Percentiles rank a stretch among this genome's conserved stretches.
Evolutionary conservation across 1,139 yeast genomes (phyloP).

Genomic region (Kodamaea arcana): DNA sequence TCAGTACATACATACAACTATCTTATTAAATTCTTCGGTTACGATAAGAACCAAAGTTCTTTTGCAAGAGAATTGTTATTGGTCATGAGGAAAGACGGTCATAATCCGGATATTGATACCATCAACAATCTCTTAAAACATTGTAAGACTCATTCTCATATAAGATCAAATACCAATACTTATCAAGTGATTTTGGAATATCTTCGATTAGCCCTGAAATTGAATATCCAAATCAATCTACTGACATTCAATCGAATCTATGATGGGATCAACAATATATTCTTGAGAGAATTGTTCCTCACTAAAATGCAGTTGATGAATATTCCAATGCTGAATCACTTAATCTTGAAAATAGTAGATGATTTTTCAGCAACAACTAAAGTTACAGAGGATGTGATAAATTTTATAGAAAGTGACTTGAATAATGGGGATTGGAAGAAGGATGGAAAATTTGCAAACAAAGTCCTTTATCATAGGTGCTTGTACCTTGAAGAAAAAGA

Average conservation of each 20-base stretch:
- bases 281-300: slow-evolving; percentile 35
- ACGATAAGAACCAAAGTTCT: slow-evolving; percentile 37
- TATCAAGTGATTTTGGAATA: slow-evolving; percentile 29
- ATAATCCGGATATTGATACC: slow-evolving; percentile 38
- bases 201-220: slow-evolving; percentile 24
- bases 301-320: slow-evolving; percentile 28
- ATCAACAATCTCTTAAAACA: slow-evolving; percentile 35
- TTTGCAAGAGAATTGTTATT: slow-evolving; percentile 40
- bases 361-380: slow-evolving; percentile 32
- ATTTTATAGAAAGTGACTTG: slow-evolving; percentile 35
- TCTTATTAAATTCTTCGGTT: slow-evolving; percentile 41
- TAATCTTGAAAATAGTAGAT: slow-evolving; percentile 30
- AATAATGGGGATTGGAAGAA: slow-evolving; percentile 25
- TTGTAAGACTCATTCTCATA: slow-evolving; percentile 29
- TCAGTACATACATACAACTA: slow-evolving; percentile 39
- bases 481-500: slow-evolving; percentile 10
- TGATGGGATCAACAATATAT: slow-evolving; percentile 35
- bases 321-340: slow-evolving; percentile 31
- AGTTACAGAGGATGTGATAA: slow-evolving; percentile 22
- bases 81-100: slow-evolving; percentile 43
- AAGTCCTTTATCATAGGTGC: slow-evolving; percentile 24
- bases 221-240: slow-evolving; percentile 31
- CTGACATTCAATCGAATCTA: slow-evolving; percentile 38
- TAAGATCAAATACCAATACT: slow-evolving; percentile 32
- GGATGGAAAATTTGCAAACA: slow-evolving; percentile 28